phyloP scores from a whole-genome alignment of 2,329 filamentous ascomycete genomes.

The Macrophomina phaseolina region DNA sequence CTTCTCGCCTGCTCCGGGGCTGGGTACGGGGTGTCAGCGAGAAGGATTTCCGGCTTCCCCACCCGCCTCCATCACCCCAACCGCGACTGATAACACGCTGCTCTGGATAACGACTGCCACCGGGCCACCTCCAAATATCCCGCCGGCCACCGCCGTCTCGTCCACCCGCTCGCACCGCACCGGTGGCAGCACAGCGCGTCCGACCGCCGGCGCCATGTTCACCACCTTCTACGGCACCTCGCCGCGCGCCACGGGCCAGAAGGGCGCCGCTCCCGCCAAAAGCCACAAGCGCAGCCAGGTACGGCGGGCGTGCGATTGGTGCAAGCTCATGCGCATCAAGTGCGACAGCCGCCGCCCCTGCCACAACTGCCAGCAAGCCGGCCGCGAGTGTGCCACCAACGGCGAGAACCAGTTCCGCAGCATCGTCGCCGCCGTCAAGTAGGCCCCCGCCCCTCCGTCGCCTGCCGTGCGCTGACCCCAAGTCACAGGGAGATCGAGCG shows the following conservation, averaged over 20 bases:
- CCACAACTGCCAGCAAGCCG: slow-evolving; percentile 46
- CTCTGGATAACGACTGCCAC: too few relatives aligned
- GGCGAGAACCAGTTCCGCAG: slow-evolving; percentile 33
- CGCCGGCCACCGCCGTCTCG: too few relatives aligned
- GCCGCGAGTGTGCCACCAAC: slow-evolving; percentile 45
- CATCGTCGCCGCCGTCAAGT: slow-evolving; percentile 36
- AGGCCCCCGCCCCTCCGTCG: slow-evolving; percentile 28
- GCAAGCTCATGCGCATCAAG: slow-evolving; percentile 51
- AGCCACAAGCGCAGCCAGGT: slow-evolving; percentile 39
- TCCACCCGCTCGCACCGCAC: too few relatives aligned
- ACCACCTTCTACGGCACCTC: slow-evolving; percentile 16
- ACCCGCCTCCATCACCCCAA: too few relatives aligned
- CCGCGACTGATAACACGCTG: too few relatives aligned
- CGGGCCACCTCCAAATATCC: too few relatives aligned
- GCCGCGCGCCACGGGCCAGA: background rate
- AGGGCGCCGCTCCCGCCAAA: background rate
- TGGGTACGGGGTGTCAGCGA: too few relatives aligned
- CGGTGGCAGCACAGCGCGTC: too few relatives aligned
- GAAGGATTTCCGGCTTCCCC: too few relatives aligned
- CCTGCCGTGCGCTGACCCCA: slow-evolving; percentile 14
- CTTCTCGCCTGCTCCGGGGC: too few relatives aligned
- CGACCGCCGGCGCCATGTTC: background rate
- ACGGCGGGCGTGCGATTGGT: slow-evolving; percentile 48
- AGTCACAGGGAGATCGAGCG: slow-evolving; percentile 46
- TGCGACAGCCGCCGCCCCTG: slow-evolving; percentile 50